Base-by-base conservation (phyloP, 148 eudicot species). In the Chenopodium album region DNA sequence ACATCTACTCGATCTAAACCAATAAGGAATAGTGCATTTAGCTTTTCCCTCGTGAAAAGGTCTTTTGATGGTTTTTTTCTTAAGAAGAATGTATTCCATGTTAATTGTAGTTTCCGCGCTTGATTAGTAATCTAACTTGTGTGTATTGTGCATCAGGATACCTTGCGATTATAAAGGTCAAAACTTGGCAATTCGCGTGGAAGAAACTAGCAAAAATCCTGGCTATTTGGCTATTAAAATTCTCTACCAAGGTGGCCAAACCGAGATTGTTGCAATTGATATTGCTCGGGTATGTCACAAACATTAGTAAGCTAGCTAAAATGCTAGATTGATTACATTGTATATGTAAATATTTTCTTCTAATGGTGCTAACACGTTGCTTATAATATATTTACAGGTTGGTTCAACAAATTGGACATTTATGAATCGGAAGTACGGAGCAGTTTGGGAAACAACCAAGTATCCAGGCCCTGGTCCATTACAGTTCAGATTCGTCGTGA, bases 171-270 rank as follows among this genome's bases (percentile, higher is more conserved):
- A 89, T 84, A 87, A 91, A 78, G 84, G 85, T 29, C 79, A 84
- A 87, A 92, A 91, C 68, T 76, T 94, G 87, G 89, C 89, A 8
- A 63, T 94, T 22, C 88, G 95, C 0, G 97, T 94, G 26, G 92
- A 91, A 73, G 93, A 92, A 67, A 82, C 84, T 4, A 94, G 95
- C 88, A 70, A 87, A 75, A 89, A 88, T 75, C 92, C 97, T 41
- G 77, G 86, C 60, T 87, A 94, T 82, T 83, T 94, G 62, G 94
- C 92, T 4, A 87, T 94, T 9, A 88, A 87, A 54, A 59, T 94
- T 77, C 82, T 94, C 52, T 91, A 89, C 83, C 95, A 92, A 87
- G 98, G 98, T 47, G 98, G 98, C 16, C 98, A 94, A 83, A 94
- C 98, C 0, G 92, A 94, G 71, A 94, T 94, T 28, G 91, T 90